A percentile compares a stretch with the other conserved stretches of the same genome.
Evolutionary conservation across 306 rosid genomes (phyloP).

Genomic region (Trifolium fragiferum): DNA sequence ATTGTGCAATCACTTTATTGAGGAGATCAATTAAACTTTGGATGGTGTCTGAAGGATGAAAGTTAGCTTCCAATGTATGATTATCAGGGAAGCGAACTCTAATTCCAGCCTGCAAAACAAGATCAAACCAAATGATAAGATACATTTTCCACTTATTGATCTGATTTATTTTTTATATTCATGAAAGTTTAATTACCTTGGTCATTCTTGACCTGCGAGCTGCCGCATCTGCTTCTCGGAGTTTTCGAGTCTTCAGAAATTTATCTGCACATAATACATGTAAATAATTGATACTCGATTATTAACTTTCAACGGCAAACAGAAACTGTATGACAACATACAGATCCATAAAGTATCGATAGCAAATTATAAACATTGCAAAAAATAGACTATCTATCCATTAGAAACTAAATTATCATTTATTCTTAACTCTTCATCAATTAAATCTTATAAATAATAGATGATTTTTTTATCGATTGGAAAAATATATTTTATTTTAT

Average conservation of each 20-base stretch:
- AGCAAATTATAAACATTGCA: too few species aligned
- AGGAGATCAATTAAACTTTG: constrained; percentile 80
- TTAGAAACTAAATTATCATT: too few species aligned
- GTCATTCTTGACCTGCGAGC: constrained; percentile 80
- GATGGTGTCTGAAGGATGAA: constrained; percentile 84
- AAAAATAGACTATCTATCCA: too few species aligned
- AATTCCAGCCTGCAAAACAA: constrained; percentile 72
- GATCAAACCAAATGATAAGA: constrained; percentile 28
- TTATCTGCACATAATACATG: constrained; percentile 59
- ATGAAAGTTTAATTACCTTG: constrained; percentile 53
- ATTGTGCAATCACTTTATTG: constrained; percentile 68
- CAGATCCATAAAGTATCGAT: too few species aligned
- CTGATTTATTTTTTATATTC: constrained; percentile 9
- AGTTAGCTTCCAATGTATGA: constrained; percentile 82
- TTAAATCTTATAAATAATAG: too few species aligned
- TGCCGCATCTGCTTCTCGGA: constrained; percentile 86
- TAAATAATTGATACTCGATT: neutral
- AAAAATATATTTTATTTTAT: neutral
- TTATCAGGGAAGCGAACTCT: constrained; percentile 94
- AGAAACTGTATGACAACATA: too few species aligned
- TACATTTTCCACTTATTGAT: neutral
- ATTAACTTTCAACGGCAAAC: too few species aligned
- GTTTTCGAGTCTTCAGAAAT: constrained; percentile 73
- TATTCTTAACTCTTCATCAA: too few species aligned
- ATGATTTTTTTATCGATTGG: neutral